Base-by-base conservation (phyloP, 2,329 filamentous ascomycete genomes). In the Lecanosticta acicola region DNA sequence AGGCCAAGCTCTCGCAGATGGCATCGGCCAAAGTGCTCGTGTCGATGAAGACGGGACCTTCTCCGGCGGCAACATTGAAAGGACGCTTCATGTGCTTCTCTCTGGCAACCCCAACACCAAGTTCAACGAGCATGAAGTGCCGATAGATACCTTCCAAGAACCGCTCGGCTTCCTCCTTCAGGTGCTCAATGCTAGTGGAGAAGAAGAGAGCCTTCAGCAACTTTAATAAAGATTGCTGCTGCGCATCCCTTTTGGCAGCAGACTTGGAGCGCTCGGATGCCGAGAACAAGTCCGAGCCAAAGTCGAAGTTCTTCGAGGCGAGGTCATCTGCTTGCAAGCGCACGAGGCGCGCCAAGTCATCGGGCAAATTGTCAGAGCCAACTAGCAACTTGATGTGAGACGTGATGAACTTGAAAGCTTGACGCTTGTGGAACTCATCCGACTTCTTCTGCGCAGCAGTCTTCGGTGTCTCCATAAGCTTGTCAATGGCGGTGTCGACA, bases 301-400 rank as follows among this genome's bases (percentile, higher is more conserved):
- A 78, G 40, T 89, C 83, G 43, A 80, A 78, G 57, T 87, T 91
- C 52, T 79, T 79, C 8, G 80, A 77, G 18, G 86, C 71, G 3
- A 97, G 71, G 59, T 98, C 93, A 59, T 94, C 86, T 0, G 88
- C 90, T 64, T 97, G 87, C 3, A 97, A 76, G 29, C 93, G 84
- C 38, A 99, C 78, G 7, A 94, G 74, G 36, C 87, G 80, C 3
- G 87, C 82, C 53, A 97, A 79, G 54, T 98, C 91, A 5, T 98
- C 93, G 0, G 91, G 91, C 10, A 97, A 73, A 58, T 78, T 84
- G 60, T 98, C 93, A 50, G 81, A 81, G 3, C 93, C 93, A 46
- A 98, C 85, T 44, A 91, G 81, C 24, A 98, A 74, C 70, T 97
- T 98, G 42, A 95, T 74, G 59, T 97, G 90, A 0, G 89, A 79